Conservation (phyloP, 495 filamentous ascomycete genomes). For the Podospora bellae-mahoneyi region DNA sequence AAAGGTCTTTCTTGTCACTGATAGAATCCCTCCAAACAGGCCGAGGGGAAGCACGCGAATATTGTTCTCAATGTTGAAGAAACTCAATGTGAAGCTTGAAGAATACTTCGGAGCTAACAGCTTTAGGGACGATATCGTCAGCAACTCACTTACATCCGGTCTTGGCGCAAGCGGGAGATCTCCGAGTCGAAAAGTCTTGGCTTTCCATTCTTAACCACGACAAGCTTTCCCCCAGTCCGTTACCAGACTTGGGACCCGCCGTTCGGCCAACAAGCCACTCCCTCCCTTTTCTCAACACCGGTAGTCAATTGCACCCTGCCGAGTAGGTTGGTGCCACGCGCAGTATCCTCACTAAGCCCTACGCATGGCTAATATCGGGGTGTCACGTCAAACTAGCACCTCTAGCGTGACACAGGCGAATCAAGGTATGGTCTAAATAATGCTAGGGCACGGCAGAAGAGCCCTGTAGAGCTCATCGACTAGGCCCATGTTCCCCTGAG, state of each 20-base stretch:
- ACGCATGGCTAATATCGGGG: not conserved
- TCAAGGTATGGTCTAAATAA: not conserved
- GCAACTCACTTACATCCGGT: not conserved
- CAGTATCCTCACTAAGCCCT: not conserved
- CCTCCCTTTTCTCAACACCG: not conserved
- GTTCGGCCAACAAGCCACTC: not conserved
- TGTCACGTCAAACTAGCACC: not conserved
- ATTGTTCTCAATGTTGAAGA: not conserved
- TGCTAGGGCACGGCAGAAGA: not conserved
- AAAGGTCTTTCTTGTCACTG: not conserved
- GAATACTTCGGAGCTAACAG: not conserved
- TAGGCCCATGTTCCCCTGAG: too few relatives aligned
- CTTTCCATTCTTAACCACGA: not conserved
- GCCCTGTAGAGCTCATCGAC: not conserved
- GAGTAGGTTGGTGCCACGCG: not conserved
- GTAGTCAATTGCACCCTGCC: not conserved
- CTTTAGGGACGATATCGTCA: not conserved
- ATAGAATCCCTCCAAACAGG: not conserved
- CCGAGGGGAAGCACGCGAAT: not conserved
- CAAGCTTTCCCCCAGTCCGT: slow-evolving; percentile 4
- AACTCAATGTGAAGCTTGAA: not conserved
- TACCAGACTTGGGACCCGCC: not conserved
- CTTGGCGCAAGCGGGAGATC: slow-evolving; percentile 9
- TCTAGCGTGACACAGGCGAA: not conserved
- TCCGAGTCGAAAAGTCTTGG: slow-evolving; percentile 2